These are phyloP conservation scores for Diaporthe vaccinii DNA, from an alignment of 2,329 filamentous ascomycete genomes.

Conservation along the genomic window DNA sequence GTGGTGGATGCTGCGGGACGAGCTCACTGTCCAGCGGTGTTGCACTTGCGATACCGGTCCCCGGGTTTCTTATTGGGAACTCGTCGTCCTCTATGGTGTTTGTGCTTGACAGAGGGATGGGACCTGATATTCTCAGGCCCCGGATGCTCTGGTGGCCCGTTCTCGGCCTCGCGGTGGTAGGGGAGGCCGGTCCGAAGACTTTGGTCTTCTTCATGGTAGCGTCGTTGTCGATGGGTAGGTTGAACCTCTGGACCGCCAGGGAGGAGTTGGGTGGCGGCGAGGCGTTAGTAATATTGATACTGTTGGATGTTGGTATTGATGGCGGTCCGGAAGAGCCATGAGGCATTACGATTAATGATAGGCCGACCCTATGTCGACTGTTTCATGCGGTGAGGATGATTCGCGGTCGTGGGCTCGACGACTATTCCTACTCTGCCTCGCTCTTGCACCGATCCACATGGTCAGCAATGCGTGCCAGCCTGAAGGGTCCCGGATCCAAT, in stretches of 20 bases:
- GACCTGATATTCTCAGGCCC: slow-evolving; percentile 69
- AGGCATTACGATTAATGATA: slow-evolving; percentile 42
- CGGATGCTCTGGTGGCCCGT: slow-evolving; percentile 63
- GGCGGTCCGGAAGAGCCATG: slow-evolving; percentile 46
- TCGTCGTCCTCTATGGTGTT: slow-evolving; percentile 65
- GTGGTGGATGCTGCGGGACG: slow-evolving; percentile 41
- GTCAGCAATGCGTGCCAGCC: slow-evolving; percentile 47
- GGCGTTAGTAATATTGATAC: slow-evolving; percentile 25
- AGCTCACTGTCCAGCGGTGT: slow-evolving; percentile 44
- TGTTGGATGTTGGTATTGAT: slow-evolving; percentile 42
- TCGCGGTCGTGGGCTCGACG: slow-evolving; percentile 28
- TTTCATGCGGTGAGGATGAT: slow-evolving; percentile 44
- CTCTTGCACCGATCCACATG: slow-evolving; percentile 46
- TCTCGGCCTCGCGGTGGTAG: slow-evolving; percentile 57
- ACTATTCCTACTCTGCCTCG: slow-evolving; percentile 41
- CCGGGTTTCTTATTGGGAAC: slow-evolving; percentile 64
- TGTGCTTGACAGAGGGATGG: slow-evolving; percentile 66
- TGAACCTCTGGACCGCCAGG: slow-evolving; percentile 26
- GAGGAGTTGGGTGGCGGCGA: slow-evolving; percentile 31
- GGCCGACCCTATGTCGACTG: slow-evolving; percentile 40
- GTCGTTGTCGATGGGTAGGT: slow-evolving; percentile 21
- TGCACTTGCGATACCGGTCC: slow-evolving; percentile 53
- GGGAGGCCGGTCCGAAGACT: slow-evolving; percentile 40
- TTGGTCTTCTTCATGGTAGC: slow-evolving; percentile 40
- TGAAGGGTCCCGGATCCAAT: slow-evolving; percentile 28